Percentiles rank a stretch among this genome's conserved stretches.
Conservation (phyloP, 176 grass and related monocot genomes). For the Eleusine indica region DNA sequence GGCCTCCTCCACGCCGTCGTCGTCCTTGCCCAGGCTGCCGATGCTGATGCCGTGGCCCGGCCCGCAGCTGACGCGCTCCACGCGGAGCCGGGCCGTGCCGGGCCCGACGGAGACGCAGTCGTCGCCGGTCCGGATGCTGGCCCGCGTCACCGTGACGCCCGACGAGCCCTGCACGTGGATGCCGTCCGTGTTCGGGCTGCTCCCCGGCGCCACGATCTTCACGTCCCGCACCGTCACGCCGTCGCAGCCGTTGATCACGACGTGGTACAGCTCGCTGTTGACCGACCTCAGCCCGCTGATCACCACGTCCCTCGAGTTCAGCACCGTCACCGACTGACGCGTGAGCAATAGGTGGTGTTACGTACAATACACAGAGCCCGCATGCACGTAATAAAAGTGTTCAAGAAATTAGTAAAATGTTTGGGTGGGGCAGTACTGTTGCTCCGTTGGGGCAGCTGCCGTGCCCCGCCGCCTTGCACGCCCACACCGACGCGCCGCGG, state of each 20-base stretch:
- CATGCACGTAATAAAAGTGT: too few species aligned
- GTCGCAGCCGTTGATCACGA: slow-evolving; percentile 57
- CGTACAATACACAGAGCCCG: neutral
- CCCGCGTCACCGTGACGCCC: slow-evolving; percentile 40
- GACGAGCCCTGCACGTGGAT: slow-evolving; percentile 64
- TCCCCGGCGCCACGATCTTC: slow-evolving; percentile 45
- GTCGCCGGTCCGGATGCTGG: slow-evolving; percentile 63
- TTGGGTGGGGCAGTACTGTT: slow-evolving; percentile 12
- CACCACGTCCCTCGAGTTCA: slow-evolving; percentile 50
- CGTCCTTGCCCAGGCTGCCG: slow-evolving; percentile 57
- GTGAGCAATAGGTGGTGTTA: neutral
- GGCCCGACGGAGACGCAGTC: slow-evolving; percentile 76
- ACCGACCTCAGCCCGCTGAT: slow-evolving; percentile 49
- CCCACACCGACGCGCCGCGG: slow-evolving; percentile 49
- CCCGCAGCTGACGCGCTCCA: slow-evolving; percentile 64
- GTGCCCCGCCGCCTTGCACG: slow-evolving; percentile 45
- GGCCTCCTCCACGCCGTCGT: slow-evolving; percentile 31
- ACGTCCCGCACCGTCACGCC: slow-evolving; percentile 42
- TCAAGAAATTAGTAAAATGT: neutral
- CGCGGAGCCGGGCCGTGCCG: slow-evolving; percentile 60
- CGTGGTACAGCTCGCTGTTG: slow-evolving; percentile 63
- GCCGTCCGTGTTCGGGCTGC: slow-evolving; percentile 78
- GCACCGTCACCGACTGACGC: slow-evolving; percentile 57
- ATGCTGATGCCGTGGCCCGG: slow-evolving; percentile 81
- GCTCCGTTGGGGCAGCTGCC: slow-evolving; percentile 45